Conservation (phyloP, 306 rosid genomes). For the Cucumis melo region DNA sequence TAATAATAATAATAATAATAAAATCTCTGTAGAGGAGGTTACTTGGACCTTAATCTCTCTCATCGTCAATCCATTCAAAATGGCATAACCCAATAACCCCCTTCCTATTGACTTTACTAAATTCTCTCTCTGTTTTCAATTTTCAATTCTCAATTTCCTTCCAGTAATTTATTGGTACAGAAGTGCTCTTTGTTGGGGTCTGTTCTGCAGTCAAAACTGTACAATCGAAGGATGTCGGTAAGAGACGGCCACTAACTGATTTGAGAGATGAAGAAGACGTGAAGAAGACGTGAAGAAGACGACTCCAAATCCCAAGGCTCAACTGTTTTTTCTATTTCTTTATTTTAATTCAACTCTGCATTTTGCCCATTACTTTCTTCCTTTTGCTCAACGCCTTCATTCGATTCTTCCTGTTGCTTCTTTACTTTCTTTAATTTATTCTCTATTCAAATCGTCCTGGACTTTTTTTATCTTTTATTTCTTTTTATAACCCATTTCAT, state of each 20-base stretch:
- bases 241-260: neutral
- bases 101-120: neutral
- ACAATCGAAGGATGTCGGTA: neutral
- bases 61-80: neutral
- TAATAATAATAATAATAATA: too few species aligned
- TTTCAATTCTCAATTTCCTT: neutral
- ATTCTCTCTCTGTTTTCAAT: neutral
- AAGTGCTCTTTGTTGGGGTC: neutral
- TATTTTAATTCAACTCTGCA: neutral
- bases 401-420: conserved; percentile 6
- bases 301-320: neutral
- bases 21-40: neutral
- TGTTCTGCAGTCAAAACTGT: neutral
- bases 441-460: conserved; percentile 12
- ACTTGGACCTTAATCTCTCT: neutral
- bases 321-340: neutral
- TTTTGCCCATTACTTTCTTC: neutral
- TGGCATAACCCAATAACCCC: neutral
- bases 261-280: neutral
- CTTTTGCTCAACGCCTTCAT: neutral
- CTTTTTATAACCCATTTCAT: neutral
- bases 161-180: neutral
- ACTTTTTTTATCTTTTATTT: neutral
- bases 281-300: neutral
- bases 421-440: conserved; percentile 11